phyloP scores from a whole-genome alignment of 108 stramenopile species.

The Nannochloropsis salina region DNA sequence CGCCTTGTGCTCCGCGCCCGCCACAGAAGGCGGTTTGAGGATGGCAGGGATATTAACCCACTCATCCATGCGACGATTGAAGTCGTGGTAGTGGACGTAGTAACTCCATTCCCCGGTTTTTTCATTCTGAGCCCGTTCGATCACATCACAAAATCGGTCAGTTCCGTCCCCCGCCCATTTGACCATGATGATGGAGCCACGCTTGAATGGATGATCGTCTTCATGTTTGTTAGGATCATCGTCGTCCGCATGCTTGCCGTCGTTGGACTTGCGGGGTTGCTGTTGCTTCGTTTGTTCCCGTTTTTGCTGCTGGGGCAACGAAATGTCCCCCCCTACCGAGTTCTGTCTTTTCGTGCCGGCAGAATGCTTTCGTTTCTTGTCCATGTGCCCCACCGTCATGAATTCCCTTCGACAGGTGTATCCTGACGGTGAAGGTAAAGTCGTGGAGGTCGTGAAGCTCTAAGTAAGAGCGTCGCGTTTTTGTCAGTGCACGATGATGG shows the following conservation, averaged over 20 bases:
- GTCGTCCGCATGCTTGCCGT: neutral
- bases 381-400: neutral
- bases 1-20: slow-evolving; percentile 27
- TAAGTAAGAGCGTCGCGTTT: too few species aligned
- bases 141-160: neutral
- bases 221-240: slow-evolving; percentile 10
- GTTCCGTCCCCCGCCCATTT: slow-evolving; percentile 4
- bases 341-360: neutral
- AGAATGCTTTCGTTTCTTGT: neutral
- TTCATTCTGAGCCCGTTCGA: slow-evolving; percentile 13
- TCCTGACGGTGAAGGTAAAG: too few species aligned
- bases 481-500: too few species aligned
- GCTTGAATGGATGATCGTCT: neutral
- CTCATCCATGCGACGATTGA: slow-evolving; percentile 97
- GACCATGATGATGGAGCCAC: slow-evolving; percentile 5
- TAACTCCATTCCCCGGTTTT: slow-evolving; percentile 50
- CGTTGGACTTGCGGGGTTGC: slow-evolving; percentile 12
- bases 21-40: slow-evolving; percentile 47
- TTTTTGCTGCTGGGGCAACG: neutral
- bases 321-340: neutral
- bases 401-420: neutral
- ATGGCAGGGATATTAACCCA: slow-evolving; percentile 65
- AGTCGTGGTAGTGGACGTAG: slow-evolving; percentile 93
- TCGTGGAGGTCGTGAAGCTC: too few species aligned
- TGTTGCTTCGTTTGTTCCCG: neutral